A percentile compares a stretch with the other conserved stretches of the same genome.
Conservation (phyloP, 2,329 filamentous ascomycete genomes). For the Tetracladium maxilliforme region DNA sequence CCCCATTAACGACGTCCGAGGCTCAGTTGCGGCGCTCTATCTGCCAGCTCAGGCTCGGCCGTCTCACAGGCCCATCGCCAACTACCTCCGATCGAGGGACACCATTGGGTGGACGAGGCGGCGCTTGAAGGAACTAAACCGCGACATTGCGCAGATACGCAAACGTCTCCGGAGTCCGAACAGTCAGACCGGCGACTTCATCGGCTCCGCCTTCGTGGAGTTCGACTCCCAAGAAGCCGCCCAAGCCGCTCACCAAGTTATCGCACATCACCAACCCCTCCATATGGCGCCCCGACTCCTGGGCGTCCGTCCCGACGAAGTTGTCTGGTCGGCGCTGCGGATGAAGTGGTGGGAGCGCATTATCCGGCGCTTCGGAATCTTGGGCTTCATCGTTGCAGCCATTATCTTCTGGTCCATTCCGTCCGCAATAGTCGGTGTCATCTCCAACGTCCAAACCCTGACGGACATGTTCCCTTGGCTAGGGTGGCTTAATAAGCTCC, state of each 20-base stretch:
- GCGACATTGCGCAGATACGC: slow-evolving; percentile 14
- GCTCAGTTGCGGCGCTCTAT: slow-evolving; percentile 19
- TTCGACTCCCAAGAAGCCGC: slow-evolving; percentile 46
- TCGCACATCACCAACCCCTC: slow-evolving; percentile 46
- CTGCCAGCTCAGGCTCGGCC: slow-evolving; percentile 14
- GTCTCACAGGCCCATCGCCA: slow-evolving; percentile 17
- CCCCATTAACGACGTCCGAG: slow-evolving; percentile 13
- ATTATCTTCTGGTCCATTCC: slow-evolving; percentile 58
- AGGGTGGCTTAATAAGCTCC: slow-evolving; percentile 39
- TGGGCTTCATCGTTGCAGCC: slow-evolving; percentile 36
- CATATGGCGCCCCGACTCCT: slow-evolving; percentile 51
- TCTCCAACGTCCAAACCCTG: slow-evolving; percentile 47
- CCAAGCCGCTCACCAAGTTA: slow-evolving; percentile 47
- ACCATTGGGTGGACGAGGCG: slow-evolving; percentile 19
- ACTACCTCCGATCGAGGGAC: slow-evolving; percentile 17
- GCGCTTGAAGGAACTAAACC: slow-evolving; percentile 14
- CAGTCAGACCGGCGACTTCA: slow-evolving; percentile 31
- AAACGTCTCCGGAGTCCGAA: slow-evolving; percentile 26
- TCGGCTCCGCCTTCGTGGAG: slow-evolving; percentile 51
- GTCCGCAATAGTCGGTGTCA: slow-evolving; percentile 46
- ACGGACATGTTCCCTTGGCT: slow-evolving; percentile 36
- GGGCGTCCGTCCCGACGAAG: slow-evolving; percentile 43
- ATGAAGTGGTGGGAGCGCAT: slow-evolving; percentile 49
- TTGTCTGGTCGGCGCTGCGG: slow-evolving; percentile 52
- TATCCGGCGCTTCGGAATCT: slow-evolving; percentile 32